These are phyloP conservation scores for Allomyces arbusculus DNA, from an alignment of 192 early-diverging fungal genomes.

Conservation along the genomic window DNA sequence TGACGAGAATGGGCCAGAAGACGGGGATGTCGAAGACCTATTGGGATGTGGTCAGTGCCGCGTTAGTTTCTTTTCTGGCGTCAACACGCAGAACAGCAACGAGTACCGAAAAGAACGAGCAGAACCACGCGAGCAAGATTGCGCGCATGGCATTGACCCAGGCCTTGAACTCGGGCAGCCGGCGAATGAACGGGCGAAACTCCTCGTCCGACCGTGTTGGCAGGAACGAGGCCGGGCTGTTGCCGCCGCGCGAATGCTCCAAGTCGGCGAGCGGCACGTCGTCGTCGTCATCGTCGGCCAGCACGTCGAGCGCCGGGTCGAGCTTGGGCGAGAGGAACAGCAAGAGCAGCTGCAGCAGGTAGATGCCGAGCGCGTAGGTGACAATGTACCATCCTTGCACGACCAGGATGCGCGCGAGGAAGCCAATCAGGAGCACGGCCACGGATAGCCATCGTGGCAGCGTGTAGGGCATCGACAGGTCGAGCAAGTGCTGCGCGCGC, in stretches of 20 bases:
- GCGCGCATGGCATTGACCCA: constrained; percentile 69
- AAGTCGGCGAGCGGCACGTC: constrained; percentile 6
- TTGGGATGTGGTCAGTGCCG: constrained; percentile 7
- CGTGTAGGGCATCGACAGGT: constrained; percentile 57
- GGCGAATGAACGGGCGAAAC: constrained; percentile 87
- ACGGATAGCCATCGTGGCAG: constrained; percentile 58
- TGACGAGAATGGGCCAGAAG: constrained; percentile 94
- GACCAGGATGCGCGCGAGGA: constrained; percentile 53
- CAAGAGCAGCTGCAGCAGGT: constrained; percentile 82
- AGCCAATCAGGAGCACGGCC: constrained; percentile 32
- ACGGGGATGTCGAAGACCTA: constrained; percentile 87
- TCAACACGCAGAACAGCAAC: neutral
- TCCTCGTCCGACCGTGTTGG: constrained; percentile 81
- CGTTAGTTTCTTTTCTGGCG: no score
- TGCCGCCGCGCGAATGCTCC: neutral
- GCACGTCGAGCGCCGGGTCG: constrained; percentile 63
- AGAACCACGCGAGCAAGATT: constrained; percentile 57
- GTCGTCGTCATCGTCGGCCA: constrained; percentile 19
- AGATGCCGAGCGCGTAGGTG: constrained; percentile 83
- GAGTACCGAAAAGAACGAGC: constrained; percentile 47
- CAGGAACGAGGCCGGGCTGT: constrained; percentile 16
- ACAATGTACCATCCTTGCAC: constrained; percentile 93
- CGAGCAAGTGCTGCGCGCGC: constrained; percentile 61
- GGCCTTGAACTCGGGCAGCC: constrained; percentile 97
- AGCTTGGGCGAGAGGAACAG: constrained; percentile 94